Conservation (phyloP, 2,329 filamentous ascomycete species). For the Fusarium sp. region DNA sequence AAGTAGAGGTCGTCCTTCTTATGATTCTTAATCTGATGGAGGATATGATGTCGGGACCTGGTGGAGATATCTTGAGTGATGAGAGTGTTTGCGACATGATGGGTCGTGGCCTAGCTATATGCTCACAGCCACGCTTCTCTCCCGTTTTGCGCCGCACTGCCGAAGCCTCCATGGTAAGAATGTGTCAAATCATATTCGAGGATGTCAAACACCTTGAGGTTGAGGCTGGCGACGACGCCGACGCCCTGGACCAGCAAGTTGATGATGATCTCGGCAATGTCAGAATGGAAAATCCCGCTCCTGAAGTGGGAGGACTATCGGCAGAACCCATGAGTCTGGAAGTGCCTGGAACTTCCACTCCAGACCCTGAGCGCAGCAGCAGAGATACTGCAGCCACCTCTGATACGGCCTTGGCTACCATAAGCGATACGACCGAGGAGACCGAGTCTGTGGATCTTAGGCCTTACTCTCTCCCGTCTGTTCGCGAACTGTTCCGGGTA, state of each 20-base stretch:
- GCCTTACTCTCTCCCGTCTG: slow-evolving; percentile 94
- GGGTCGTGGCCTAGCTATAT: slow-evolving; percentile 97
- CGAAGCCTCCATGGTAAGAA: slow-evolving; percentile 97
- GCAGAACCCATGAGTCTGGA: slow-evolving; percentile 37
- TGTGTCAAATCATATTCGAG: slow-evolving; percentile 99
- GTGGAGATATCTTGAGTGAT: slow-evolving; percentile 93
- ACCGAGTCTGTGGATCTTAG: slow-evolving; percentile 72
- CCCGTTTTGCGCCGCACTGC: slow-evolving; percentile 91
- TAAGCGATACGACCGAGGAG: slow-evolving; percentile 56
- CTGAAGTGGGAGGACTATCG: slow-evolving; percentile 41
- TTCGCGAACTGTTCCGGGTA: slow-evolving; percentile 93
- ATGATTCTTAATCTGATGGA: slow-evolving; percentile 98
- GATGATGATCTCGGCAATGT: slow-evolving; percentile 79
- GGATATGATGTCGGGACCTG: slow-evolving; percentile 94
- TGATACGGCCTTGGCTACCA: slow-evolving; percentile 41
- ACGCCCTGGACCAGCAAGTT: slow-evolving; percentile 74
- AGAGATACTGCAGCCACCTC: slow-evolving; percentile 68
- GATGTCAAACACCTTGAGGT: slow-evolving; percentile 86
- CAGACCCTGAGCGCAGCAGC: slow-evolving; percentile 53
- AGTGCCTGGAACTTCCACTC: slow-evolving; percentile 30
- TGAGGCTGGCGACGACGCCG: slow-evolving; percentile 76
- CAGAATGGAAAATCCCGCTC: slow-evolving; percentile 74
- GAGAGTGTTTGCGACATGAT: slow-evolving; percentile 99
- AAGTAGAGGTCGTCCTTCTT: slow-evolving; percentile 94
- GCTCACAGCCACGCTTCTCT: slow-evolving; percentile 91